Base-by-base conservation (phyloP, 2,329 filamentous ascomycete species). In the Colletotrichum abscissum region DNA sequence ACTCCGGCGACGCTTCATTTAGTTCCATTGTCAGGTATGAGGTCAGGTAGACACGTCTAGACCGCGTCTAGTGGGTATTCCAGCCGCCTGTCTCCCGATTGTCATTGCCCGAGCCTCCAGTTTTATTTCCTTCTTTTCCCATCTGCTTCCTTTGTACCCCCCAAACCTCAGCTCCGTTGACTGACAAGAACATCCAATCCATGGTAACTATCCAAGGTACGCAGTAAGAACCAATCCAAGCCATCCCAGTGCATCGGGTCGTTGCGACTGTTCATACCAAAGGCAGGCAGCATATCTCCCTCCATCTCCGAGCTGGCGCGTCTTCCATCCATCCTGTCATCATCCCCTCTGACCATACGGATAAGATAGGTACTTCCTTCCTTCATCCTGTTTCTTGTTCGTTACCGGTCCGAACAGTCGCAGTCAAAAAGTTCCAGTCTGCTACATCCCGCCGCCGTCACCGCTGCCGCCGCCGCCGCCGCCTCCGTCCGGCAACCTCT, bases 41-140 rank as follows among this genome's bases (percentile, higher is more conserved):
- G 67, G 67, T 73, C 67, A 70, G 56, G 67, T 38, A 54, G 70
- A 38, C 56, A 22, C 46, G 33, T 38, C 57, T 62, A 22, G 63
- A 30, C 57, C 35, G 52, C 33, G 52, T 52, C 12, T 55, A 49
- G 65, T 72, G 69, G 69, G 52, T 63, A 57, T 7, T 65, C 12
- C 49, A 69, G 28, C 60, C 38, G 49, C n/a, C 35, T 35, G 64
- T 55, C 54, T 35, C 62, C 38, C 59, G 19, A 56, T 56, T 67
- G 24, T 54, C 22, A 14, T 38, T 65, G 63, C 63, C 62, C 28
- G 30, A 65, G 33, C 24, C 26, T 46, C 52, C 52, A 30, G 6
- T 46, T 54, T 42, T 63, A 16, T 12, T 52, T n/a, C 28, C 35
- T 42, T 63, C 7, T 12, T 52, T n/a, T 22, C 35, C 19, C 28